Evolutionary conservation across 163 green algal genomes (phyloP).

Genomic region (Picocystis sp.): DNA sequence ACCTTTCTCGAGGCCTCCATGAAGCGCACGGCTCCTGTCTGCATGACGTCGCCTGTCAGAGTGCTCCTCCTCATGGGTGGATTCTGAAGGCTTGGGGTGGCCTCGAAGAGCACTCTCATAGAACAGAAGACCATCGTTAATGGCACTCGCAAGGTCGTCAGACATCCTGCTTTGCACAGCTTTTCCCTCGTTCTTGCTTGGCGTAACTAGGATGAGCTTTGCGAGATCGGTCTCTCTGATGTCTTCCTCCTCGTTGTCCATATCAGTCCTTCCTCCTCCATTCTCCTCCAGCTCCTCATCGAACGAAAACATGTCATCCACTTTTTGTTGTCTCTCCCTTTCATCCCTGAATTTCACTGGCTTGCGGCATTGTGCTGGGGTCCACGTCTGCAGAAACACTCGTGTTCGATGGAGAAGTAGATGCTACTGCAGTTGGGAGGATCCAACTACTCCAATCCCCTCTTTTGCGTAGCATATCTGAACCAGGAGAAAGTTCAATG

Average conservation of each 20-base stretch:
- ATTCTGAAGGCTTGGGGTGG: conserved; percentile 4
- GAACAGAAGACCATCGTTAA: conserved; percentile 68
- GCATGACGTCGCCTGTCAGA: not conserved
- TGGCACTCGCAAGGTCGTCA: conserved; percentile 35
- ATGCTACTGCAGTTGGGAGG: too few species aligned
- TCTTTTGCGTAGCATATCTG: too few species aligned
- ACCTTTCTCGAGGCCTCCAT: too few species aligned
- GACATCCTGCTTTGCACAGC: conserved; percentile 6
- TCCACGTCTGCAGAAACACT: too few species aligned
- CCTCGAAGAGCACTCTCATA: conserved; percentile 51
- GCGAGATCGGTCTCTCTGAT: conserved; percentile 44
- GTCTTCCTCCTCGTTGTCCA: conserved; percentile 18
- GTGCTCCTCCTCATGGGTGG: not conserved
- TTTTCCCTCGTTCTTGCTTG: conserved; percentile 10
- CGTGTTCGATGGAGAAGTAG: too few species aligned
- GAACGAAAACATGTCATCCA: too few species aligned
- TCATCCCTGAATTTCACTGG: too few species aligned
- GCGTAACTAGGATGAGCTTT: conserved; percentile 63
- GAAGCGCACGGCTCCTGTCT: not conserved
- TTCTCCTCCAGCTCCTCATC: too few species aligned
- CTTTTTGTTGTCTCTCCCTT: too few species aligned
- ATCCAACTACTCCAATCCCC: too few species aligned
- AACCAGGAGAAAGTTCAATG: not conserved
- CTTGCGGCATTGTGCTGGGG: too few species aligned
- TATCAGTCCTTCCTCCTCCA: not conserved